phyloP scores from a whole-genome alignment of 768 basidiomycete species.

The Leccinum truebloodii region DNA sequence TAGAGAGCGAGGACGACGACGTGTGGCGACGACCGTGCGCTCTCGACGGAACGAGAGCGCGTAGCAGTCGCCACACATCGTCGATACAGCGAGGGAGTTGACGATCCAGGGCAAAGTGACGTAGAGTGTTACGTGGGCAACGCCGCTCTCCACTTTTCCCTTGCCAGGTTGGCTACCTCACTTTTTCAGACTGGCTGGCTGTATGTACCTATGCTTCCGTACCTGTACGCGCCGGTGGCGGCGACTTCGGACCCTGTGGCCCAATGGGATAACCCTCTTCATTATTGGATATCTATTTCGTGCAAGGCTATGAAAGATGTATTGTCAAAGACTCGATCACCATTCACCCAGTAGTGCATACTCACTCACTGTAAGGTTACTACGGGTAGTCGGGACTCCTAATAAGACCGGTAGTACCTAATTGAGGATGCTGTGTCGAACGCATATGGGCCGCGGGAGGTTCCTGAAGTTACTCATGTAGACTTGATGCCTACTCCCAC shows the following conservation, averaged over 20 bases:
- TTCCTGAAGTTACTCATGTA: slow-evolving; percentile 4
- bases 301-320: background rate
- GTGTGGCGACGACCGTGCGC: too few species aligned
- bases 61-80: too few species aligned
- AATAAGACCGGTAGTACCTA: too few species aligned
- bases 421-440: slow-evolving; percentile 37
- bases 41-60: too few species aligned
- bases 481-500: slow-evolving; percentile 26
- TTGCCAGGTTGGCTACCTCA: slow-evolving; percentile 71
- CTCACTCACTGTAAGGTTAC: too few species aligned
- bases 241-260: slow-evolving; percentile 59
- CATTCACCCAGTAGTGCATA: too few species aligned
- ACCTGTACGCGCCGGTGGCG: slow-evolving; percentile 44
- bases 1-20: too few species aligned
- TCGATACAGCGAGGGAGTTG: too few species aligned
- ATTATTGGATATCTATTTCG: background rate
- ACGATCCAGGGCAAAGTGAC: slow-evolving; percentile 38
- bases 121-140: slow-evolving; percentile 76
- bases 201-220: slow-evolving; percentile 42
- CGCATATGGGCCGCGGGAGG: background rate
- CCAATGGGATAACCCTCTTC: slow-evolving; percentile 73
- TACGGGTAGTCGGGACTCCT: too few species aligned
- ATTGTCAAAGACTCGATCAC: too few species aligned
- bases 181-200: slow-evolving; percentile 71
- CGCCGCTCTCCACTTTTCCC: slow-evolving; percentile 67